Evolutionary conservation across 306 rosid species (phyloP), one percentile per base, ranked within the genome.

Genomic region (Corylus americana): DNA sequence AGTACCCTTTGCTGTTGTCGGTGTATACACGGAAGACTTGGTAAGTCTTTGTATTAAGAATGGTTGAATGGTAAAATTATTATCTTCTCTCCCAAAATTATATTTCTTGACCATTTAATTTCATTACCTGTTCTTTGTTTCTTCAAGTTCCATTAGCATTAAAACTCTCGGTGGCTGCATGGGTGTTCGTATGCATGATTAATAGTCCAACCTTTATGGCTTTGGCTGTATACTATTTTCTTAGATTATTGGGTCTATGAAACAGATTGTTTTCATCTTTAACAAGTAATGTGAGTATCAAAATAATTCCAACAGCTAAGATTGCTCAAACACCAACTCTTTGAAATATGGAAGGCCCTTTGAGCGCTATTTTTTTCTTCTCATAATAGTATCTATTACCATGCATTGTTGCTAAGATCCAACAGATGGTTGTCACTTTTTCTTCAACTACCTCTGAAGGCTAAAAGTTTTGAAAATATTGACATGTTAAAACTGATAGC

Each of bases 1-100:
- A 75, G 98, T 92, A 29, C 86, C 94, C 55, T 95, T 63, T 74
- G 99, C 99, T 13, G 99, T 95, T 83, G 99, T 95, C 51, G 99
- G 99, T 11, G 99, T 95, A 64, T 95, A 90, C 82, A 42, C 83
- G 2, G 94, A 93, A 78, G 92, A 91, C 72, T 81, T 95, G 86
- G 99, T 95, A 83, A 83, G 75, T 45, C 27, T 71, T 39, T 69
- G n/a, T 54, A 78, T 55, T 9, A 47, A 73, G 37, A 66, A 11
- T 50, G 11, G 74, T 7, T 39, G 20, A 14, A 16, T 27, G 55
- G 17, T 5, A 35, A 29, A 51, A 55, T 50, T 37, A 37, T 62
- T 47, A 31, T 64, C 11, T 37, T 35, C 27, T 49, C 51, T 42
- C 45, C 59, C 10, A 50, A 39, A 25, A 70, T 5, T 8, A 3